Evolutionary conservation across 2,329 filamentous ascomycete genomes (phyloP).

Genomic region (Allantophomopsis lycopodina): DNA sequence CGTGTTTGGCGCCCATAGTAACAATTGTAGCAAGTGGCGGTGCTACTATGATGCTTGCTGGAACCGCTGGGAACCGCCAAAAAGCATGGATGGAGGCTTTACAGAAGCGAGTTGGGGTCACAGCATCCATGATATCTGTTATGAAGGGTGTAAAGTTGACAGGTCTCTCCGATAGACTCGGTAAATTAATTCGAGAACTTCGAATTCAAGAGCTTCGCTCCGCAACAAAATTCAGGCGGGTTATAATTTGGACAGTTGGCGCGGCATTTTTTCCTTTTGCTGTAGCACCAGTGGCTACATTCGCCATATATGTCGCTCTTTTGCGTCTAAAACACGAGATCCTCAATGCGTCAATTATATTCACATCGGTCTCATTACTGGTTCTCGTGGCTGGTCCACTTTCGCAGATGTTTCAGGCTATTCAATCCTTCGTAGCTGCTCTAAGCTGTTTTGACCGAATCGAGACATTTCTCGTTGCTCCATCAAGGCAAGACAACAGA

Average conservation of each 20-base stretch:
- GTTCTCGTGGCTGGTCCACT: conserved; percentile 22
- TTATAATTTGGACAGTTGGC: conserved; percentile 1
- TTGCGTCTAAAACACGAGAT: conserved; percentile 11
- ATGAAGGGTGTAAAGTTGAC: conserved; percentile 16
- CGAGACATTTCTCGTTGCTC: conserved; percentile 13
- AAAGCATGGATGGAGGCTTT: conserved; percentile 12
- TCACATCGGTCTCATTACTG: conserved; percentile 25
- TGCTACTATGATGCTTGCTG: conserved; percentile 1
- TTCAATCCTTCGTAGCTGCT: conserved; percentile 21
- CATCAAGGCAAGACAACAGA: conserved; percentile 1
- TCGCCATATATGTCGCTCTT: conserved; percentile 11
- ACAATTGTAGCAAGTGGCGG: conserved; percentile 3
- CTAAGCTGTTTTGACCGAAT: conserved; percentile 24
- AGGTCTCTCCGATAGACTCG: conserved; percentile 18
- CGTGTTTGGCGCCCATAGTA: conserved; percentile 6
- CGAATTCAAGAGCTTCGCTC: conserved; percentile 12
- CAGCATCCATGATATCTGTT: conserved; percentile 9
- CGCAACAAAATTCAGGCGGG: conserved; percentile 1
- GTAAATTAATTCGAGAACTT: conserved; percentile 16
- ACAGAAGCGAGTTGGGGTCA: conserved; percentile 16
- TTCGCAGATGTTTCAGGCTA: conserved; percentile 21
- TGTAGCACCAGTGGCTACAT: conserved; percentile 9
- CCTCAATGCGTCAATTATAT: conserved; percentile 13
- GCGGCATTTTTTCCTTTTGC: conserved; percentile 1
- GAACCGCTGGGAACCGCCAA: conserved; percentile 1